Evolutionary conservation across 2,329 filamentous ascomycete genomes (phyloP).

Genomic region (Arthrinium phaeospermum): DNA sequence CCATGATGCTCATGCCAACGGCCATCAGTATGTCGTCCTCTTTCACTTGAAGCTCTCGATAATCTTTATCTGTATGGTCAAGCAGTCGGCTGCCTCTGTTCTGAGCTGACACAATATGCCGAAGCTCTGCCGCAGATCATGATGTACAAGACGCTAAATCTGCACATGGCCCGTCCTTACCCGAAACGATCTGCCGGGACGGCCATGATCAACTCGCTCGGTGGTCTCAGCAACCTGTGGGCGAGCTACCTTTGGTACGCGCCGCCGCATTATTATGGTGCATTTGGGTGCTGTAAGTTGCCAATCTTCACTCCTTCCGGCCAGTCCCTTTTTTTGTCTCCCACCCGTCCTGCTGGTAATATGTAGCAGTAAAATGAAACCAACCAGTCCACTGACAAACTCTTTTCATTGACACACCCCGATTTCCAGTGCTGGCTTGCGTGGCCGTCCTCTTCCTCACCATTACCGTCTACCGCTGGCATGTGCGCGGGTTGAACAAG

Average conservation of each 20-base stretch:
- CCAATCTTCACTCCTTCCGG: too few species aligned
- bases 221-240: slow-evolving; percentile 39
- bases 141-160: slow-evolving; percentile 21
- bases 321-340: slow-evolving; percentile 18
- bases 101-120: neutral
- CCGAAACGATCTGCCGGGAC: slow-evolving; percentile 36
- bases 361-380: neutral
- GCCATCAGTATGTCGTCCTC: neutral
- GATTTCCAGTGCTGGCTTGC: slow-evolving; percentile 29
- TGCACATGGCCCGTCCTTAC: slow-evolving; percentile 31
- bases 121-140: slow-evolving; percentile 17
- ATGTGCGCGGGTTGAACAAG: slow-evolving; percentile 31
- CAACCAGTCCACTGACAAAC: neutral
- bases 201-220: slow-evolving; percentile 37
- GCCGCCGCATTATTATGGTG: slow-evolving; percentile 33
- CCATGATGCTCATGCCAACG: slow-evolving; percentile 40
- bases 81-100: too few species aligned
- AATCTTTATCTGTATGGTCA: too few species aligned
- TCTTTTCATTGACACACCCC: neutral
- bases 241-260: slow-evolving; percentile 35
- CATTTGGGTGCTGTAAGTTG: slow-evolving; percentile 29
- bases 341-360: slow-evolving; percentile 1
- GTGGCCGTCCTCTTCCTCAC: slow-evolving; percentile 28
- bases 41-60: too few species aligned
- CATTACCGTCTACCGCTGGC: slow-evolving; percentile 30